Base-by-base conservation (phyloP, 2,329 filamentous ascomycete genomes). In the Rhynchosporium secalis region DNA sequence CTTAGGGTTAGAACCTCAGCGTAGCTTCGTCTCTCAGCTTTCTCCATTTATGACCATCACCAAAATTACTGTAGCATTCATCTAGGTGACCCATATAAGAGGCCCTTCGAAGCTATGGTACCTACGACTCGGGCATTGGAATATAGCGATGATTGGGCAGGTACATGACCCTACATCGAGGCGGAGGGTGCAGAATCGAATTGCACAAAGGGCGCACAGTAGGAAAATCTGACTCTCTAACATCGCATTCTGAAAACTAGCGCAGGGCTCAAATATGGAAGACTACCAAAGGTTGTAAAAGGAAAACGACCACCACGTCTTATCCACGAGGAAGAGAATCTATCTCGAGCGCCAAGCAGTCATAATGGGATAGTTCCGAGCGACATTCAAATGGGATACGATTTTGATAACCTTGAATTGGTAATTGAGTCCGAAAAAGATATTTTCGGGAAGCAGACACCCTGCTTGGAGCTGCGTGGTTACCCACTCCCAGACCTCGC, bases 141-240 rank as follows among this genome's bases (percentile, higher is more conserved):
- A 20, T 3, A 49, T 49, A 9, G 29, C 7, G 61, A 65, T 57
- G 65, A 63, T 55, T 65, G 61, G 65, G 62, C 59, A 8, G 26
- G 33, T 6, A 38, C 31, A 63, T 4, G 65, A 65, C 33, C 26
- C 57, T 29, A 58, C 57, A 12, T 36, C 31, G 43, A 33, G 66
- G 31, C 64, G 63, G 38, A 58, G 56, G 20, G 36, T 66, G 5
- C 64, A 68, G 61, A 68, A 68, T 33, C 38, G 62, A 38, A 52
- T 68, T 10, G 62, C 64, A 3, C 64, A 66, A 41, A 58, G 66
- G 36, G 46, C 38, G 3, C 59, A 64, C 52, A 60, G 63, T 63
- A 46, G 51, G 64, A 36, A 20, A n/a, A 9, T 33, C 12, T 49
- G 5, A 7, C n/a, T 29, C 9, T 13, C 5, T n/a, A 49, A 1